phyloP scores from a whole-genome alignment of 2,329 filamentous ascomycete genomes.

The Herpomyces periplanetae region DNA sequence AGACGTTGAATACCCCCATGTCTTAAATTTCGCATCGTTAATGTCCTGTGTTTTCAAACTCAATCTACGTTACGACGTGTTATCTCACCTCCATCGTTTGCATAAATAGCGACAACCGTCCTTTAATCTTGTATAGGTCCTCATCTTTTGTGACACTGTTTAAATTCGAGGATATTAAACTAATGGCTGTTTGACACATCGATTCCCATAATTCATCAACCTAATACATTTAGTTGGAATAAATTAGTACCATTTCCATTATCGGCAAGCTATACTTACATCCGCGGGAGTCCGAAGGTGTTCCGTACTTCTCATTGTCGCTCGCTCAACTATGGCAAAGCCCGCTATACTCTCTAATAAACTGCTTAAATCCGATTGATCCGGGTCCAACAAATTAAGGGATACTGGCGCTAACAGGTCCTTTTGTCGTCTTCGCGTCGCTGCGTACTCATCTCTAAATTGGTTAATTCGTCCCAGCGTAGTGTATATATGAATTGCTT shows the following conservation, averaged over 20 bases:
- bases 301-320: constrained; percentile 52
- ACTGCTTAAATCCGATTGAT: constrained; percentile 51
- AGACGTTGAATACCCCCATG: constrained; percentile 55
- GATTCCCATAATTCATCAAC: constrained; percentile 97
- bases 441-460: constrained; percentile 65
- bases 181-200: constrained; percentile 61
- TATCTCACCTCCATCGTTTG: constrained; percentile 69
- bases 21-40: constrained; percentile 11
- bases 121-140: constrained; percentile 68
- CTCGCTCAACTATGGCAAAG: constrained; percentile 81
- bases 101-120: constrained; percentile 64
- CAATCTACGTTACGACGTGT: constrained; percentile 1
- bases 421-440: constrained; percentile 58
- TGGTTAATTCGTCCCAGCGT: constrained; percentile 67
- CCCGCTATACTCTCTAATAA: constrained; percentile 72
- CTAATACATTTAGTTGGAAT: too few relatives aligned
- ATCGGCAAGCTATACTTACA: constrained; percentile 17
- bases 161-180: constrained; percentile 38
- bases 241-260: too few relatives aligned
- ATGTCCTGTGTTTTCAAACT: background rate
- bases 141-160: constrained; percentile 53
- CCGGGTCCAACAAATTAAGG: constrained; percentile 38
- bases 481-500: constrained; percentile 82
- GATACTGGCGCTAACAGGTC: constrained; percentile 43
- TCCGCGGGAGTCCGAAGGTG: constrained; percentile 47